Conservation (phyloP, 805 yeast species). For the Cyberlindnera petersonii region DNA sequence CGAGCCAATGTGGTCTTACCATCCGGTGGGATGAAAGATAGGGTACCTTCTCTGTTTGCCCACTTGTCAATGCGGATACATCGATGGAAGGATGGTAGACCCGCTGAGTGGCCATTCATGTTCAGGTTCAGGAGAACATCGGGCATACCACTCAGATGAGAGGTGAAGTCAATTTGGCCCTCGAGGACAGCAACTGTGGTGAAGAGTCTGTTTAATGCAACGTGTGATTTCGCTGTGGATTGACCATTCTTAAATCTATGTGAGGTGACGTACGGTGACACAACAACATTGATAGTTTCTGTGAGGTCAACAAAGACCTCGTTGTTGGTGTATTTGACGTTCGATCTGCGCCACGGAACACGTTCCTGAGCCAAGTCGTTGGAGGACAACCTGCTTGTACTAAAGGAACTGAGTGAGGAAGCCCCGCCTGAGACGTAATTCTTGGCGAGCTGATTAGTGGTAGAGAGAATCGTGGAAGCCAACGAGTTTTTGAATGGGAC, state of each 20-base stretch:
- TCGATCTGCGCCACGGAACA: slow-evolving; percentile 74
- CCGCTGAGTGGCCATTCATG: slow-evolving; percentile 43
- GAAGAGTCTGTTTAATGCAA: slow-evolving; percentile 20
- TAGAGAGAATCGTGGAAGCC: slow-evolving; percentile 31
- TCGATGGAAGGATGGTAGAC: slow-evolving; percentile 63
- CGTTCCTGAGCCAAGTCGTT: slow-evolving; percentile 28
- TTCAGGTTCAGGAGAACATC: slow-evolving; percentile 55
- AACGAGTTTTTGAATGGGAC: slow-evolving; percentile 49
- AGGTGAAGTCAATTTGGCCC: slow-evolving; percentile 61
- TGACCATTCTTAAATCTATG: slow-evolving; percentile 16
- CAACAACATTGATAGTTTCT: slow-evolving; percentile 58
- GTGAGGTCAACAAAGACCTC: slow-evolving; percentile 82
- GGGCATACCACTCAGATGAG: slow-evolving; percentile 78
- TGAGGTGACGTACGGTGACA: slow-evolving; percentile 30
- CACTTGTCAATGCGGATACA: slow-evolving; percentile 58
- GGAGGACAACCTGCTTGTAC: slow-evolving; percentile 15
- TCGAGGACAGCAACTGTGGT: slow-evolving; percentile 52
- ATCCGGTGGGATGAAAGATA: slow-evolving; percentile 86
- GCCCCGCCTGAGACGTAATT: slow-evolving; percentile 20
- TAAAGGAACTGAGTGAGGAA: slow-evolving; percentile 8
- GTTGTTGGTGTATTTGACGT: slow-evolving; percentile 70
- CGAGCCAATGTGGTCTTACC: slow-evolving; percentile 62
- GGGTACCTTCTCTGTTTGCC: slow-evolving; percentile 40
- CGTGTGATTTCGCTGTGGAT: slow-evolving; percentile 1
- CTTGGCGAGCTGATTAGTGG: slow-evolving; percentile 33